Evolutionary conservation across 2,329 filamentous ascomycete species (phyloP), one percentile per base, ranked within the genome.

Genomic region (Ophiostoma quercus): DNA sequence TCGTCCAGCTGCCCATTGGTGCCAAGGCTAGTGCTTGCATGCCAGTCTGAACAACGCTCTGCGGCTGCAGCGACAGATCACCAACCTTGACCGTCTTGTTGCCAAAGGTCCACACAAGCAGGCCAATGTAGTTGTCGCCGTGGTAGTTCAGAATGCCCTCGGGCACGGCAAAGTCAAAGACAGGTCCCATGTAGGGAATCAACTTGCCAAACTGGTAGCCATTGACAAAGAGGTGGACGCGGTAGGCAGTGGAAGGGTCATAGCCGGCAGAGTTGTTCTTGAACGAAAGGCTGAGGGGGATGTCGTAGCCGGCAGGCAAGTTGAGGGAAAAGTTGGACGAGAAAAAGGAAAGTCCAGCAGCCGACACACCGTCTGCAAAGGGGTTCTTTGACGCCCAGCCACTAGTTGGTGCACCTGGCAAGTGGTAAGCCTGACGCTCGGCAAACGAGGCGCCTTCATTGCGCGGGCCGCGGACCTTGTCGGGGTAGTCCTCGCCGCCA

Each of bases 161-260:
- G 43, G 43, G 43, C 43, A 47, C 43, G 7, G 89, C 88, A 78
- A 87, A 92, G 6, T 77, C 80, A 0, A 82, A 85, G 79, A 92
- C 88, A 3, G 90, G 90, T 0, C 90, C 90, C 32, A 92, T 80
- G 73, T 91, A 88, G 74, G 85, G 87, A 2, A 85, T 77, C 65
- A 76, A 78, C 73, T 79, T 77, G 67, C 80, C 79, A 70, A 86
- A 91, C 77, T 91, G 88, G 78, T 86, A 92, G 1, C 89, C 89
- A 74, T 92, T 92, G 66, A 91, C 85, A 73, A 84, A 92, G 7
- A 91, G 76, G 78, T 89, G 86, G 1, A 80, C 84, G 41, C 88
- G 81, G 73, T 88, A 88, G 11, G 82, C 66, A 37, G 66, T 19
- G 66, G 66, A 41, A 34, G 66, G 29, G 2, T 34, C 3, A 37